Evolutionary conservation across 2,329 filamentous ascomycete species (phyloP).

Genomic region (Coniella vitis): DNA sequence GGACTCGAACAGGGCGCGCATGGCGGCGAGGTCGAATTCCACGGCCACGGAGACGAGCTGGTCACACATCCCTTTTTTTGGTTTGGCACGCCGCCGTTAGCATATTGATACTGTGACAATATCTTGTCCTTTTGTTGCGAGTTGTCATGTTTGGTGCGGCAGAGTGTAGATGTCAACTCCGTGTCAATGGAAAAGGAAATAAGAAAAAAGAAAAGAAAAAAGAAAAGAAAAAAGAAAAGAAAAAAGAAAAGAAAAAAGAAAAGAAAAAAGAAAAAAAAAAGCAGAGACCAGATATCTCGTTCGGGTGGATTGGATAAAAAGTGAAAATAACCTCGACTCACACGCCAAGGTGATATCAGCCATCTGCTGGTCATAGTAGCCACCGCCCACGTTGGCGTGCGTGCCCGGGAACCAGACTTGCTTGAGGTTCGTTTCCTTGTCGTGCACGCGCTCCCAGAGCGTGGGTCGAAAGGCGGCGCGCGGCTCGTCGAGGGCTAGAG

Average conservation of each 20-base stretch:
- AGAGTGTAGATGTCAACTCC: no score
- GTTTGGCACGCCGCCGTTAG: not conserved
- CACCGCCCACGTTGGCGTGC: conserved; percentile 57
- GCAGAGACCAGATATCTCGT: no score
- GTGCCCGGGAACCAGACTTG: conserved; percentile 53
- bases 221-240: no score
- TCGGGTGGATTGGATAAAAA: no score
- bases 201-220: no score
- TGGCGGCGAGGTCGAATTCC: conserved; percentile 23
- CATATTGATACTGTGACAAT: not conserved
- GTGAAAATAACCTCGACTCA: conserved; percentile 7
- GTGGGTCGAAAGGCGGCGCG: conserved; percentile 34
- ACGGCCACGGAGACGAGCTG: conserved; percentile 26
- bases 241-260: no score
- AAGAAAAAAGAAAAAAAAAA: no score
- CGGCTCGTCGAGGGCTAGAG: conserved; percentile 42
- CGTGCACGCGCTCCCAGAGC: conserved; percentile 31
- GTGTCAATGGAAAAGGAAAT: no score
- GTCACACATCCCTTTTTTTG: conserved; percentile 26
- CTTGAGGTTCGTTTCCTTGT: conserved; percentile 23
- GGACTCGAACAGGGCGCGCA: conserved; percentile 21
- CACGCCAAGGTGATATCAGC: conserved; percentile 27
- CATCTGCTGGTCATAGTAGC: conserved; percentile 38
- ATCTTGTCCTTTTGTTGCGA: no score
- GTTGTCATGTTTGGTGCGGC: no score